Evolutionary conservation across 139 green algal genomes (phyloP).

Genomic region (Micractinium sp.): DNA sequence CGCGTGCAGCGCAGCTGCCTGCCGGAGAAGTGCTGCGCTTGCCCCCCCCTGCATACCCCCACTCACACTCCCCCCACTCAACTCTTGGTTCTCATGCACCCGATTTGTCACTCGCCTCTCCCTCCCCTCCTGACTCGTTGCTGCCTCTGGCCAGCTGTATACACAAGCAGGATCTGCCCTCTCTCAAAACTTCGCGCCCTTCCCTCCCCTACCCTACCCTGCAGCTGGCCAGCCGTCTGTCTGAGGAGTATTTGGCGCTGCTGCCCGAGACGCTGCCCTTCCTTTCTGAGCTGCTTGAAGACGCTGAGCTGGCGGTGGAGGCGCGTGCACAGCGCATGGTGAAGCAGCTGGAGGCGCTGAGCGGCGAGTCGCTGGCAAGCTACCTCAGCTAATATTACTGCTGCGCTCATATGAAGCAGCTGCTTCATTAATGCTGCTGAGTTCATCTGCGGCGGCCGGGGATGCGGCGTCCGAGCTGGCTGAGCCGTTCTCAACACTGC

Average conservation of each 20-base stretch:
- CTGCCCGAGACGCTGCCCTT: slow-evolving; percentile 88
- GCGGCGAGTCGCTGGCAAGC: slow-evolving; percentile 84
- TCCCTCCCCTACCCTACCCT: neutral
- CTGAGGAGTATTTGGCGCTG: slow-evolving; percentile 88
- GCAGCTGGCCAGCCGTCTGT: slow-evolving; percentile 67
- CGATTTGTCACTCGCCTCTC: neutral
- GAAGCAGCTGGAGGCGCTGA: slow-evolving; percentile 76
- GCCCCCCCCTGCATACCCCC: too few species aligned
- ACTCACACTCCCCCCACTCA: neutral
- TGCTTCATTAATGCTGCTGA: too few species aligned
- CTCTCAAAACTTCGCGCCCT: neutral
- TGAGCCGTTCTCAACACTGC: too few species aligned
- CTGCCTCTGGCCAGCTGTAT: slow-evolving; percentile 64
- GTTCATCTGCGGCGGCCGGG: too few species aligned
- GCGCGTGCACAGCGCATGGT: slow-evolving; percentile 67
- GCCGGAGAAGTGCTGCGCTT: neutral
- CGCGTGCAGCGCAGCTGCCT: neutral
- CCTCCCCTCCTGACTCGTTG: too few species aligned
- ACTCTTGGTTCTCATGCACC: neutral
- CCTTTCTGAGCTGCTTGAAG: slow-evolving; percentile 92
- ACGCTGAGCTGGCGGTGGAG: slow-evolving; percentile 74
- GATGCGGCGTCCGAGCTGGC: too few species aligned
- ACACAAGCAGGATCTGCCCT: slow-evolving; percentile 84
- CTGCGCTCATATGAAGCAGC: too few species aligned
- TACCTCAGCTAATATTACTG: slow-evolving; percentile 65